A percentile compares a stretch with the other conserved stretches of the same genome.
phyloP scores from a whole-genome alignment of 2,329 filamentous ascomycete genomes.

The Lasiodiplodia sp. region DNA sequence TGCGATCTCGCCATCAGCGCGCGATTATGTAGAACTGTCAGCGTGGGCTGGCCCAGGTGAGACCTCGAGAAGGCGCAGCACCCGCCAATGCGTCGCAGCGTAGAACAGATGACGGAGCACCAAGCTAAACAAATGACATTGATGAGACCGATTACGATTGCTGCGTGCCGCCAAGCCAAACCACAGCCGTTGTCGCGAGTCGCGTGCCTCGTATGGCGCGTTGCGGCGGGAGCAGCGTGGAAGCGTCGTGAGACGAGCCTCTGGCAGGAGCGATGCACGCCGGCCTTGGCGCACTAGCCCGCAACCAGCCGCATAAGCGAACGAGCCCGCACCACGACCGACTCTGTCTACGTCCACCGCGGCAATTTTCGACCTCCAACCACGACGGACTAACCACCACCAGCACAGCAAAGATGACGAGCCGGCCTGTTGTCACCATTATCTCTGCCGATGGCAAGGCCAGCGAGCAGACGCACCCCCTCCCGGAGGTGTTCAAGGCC shows the following conservation, averaged over 20 bases:
- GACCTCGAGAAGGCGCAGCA: conserved; percentile 17
- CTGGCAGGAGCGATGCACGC: conserved; percentile 6
- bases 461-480: conserved; percentile 86
- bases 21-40: background rate
- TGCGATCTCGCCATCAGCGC: conserved; percentile 16
- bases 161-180: conserved; percentile 9
- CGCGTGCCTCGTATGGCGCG: conserved; percentile 1
- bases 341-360: conserved; percentile 2
- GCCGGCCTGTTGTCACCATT: conserved; percentile 96
- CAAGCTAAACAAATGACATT: conserved; percentile 10
- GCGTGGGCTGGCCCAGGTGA: conserved; percentile 1
- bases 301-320: conserved; percentile 14
- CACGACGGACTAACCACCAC: conserved; percentile 30
- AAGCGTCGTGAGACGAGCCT: conserved; percentile 11
- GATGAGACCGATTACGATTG: conserved; percentile 4
- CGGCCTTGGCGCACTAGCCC: conserved; percentile 16
- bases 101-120: conserved; percentile 4
- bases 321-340: conserved; percentile 21
- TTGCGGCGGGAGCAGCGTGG: background rate
- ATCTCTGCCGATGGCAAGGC: conserved; percentile 94
- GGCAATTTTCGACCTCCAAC: conserved; percentile 26
- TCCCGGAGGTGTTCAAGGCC: conserved; percentile 95
- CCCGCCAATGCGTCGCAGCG: conserved; percentile 14
- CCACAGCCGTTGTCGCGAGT: conserved; percentile 8
- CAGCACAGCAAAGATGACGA: conserved; percentile 60